Percentiles rank a stretch among this genome's conserved stretches.
phyloP scores from a whole-genome alignment of 768 basidiomycete species.

The Trametes cingulata region DNA sequence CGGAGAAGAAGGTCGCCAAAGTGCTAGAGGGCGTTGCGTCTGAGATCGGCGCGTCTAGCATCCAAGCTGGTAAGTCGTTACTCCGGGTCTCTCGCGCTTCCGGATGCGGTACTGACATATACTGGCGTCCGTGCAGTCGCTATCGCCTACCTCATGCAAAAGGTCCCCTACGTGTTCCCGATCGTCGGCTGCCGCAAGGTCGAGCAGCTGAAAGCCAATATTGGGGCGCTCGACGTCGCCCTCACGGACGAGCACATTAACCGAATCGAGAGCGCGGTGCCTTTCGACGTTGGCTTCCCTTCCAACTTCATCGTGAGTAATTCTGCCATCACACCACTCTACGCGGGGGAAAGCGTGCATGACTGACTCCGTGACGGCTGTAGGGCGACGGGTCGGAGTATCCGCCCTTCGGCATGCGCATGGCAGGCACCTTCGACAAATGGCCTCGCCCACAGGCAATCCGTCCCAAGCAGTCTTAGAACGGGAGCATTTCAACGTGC shows the following conservation, averaged over 20 bases:
- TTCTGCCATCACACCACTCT: too few relatives aligned
- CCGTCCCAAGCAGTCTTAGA: slow-evolving; percentile 19
- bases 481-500: too few relatives aligned
- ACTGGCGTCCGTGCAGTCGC: slow-evolving; percentile 23
- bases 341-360: too few relatives aligned
- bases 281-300: slow-evolving; percentile 30
- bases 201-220: slow-evolving; percentile 25
- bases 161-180: slow-evolving; percentile 29
- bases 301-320: slow-evolving; percentile 6
- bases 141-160: slow-evolving; percentile 32
- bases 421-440: slow-evolving; percentile 25
- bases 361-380: not conserved
- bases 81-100: slow-evolving; percentile 2
- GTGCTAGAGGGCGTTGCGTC: slow-evolving; percentile 52
- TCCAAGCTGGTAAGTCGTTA: slow-evolving; percentile 6
- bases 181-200: slow-evolving; percentile 23
- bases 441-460: slow-evolving; percentile 26
- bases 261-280: slow-evolving; percentile 23
- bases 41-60: slow-evolving; percentile 40
- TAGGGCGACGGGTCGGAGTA: slow-evolving; percentile 24
- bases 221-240: slow-evolving; percentile 15
- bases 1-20: slow-evolving; percentile 41
- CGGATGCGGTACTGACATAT: not conserved
- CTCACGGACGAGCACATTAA: slow-evolving; percentile 27
- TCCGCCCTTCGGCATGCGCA: slow-evolving; percentile 1